Percentiles rank a stretch among this genome's conserved stretches.
Evolutionary conservation across 352 stramenopile species (phyloP).

Genomic region (Globisporangium barbulae): DNA sequence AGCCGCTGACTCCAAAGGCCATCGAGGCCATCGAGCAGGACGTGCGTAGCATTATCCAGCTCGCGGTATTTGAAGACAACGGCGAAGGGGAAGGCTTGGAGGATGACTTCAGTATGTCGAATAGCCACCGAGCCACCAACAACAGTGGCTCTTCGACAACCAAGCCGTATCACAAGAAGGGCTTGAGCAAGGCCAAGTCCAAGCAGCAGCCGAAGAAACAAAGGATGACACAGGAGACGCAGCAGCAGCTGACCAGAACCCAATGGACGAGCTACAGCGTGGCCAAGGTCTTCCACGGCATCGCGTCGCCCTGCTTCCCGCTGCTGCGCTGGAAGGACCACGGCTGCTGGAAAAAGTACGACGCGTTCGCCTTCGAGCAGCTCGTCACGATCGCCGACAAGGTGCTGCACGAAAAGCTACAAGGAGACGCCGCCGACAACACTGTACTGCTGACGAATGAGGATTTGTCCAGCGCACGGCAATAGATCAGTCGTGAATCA

Average conservation of each 20-base stretch:
- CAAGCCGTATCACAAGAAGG: background rate
- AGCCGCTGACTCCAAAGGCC: constrained; percentile 42
- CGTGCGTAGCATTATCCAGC: constrained; percentile 31
- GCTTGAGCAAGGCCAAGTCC: background rate
- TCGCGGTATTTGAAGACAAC: constrained; percentile 17
- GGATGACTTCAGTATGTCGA: background rate
- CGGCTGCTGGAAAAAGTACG: constrained; percentile 62
- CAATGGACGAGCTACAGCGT: constrained; percentile 68
- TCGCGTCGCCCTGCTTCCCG: constrained; percentile 62
- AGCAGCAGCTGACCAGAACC: constrained; percentile 13
- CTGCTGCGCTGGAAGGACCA: constrained; percentile 61
- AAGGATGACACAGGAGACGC: background rate
- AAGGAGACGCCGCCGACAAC: background rate
- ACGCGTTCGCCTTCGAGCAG: constrained; percentile 65
- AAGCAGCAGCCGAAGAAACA: constrained; percentile 1
- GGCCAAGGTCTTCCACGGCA: constrained; percentile 73
- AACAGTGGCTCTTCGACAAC: background rate
- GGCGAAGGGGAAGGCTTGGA: constrained; percentile 13
- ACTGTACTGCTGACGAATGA: background rate
- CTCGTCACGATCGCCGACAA: constrained; percentile 62
- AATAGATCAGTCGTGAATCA: background rate
- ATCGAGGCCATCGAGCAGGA: constrained; percentile 60
- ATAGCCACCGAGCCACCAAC: background rate
- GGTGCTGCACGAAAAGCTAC: constrained; percentile 33
- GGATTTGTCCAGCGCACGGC: background rate